These are phyloP conservation scores for Taphrina flavorubra DNA, from an alignment of 1,139 yeast species.

Conservation along the genomic window DNA sequence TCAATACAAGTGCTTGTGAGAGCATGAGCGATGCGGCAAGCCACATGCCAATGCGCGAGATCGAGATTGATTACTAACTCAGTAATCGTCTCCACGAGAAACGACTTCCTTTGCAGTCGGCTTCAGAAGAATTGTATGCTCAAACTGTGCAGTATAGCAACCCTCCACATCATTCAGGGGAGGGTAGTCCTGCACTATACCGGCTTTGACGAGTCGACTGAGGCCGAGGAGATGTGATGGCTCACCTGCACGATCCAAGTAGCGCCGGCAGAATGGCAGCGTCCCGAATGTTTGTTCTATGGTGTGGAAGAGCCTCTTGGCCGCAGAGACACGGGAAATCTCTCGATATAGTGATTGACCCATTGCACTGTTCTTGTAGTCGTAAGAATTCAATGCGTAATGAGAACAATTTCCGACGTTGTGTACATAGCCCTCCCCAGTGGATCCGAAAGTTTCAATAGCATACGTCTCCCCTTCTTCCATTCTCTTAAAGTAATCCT, in stretches of 20 bases:
- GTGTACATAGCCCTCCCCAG: conserved; percentile 90
- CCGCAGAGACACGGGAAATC: conserved; percentile 66
- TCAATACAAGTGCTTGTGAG: no score
- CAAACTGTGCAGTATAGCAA: conserved; percentile 92
- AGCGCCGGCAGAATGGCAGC: conserved; percentile 94
- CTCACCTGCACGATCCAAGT: conserved; percentile 87
- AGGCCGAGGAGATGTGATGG: conserved; percentile 86
- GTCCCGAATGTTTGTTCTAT: conserved; percentile 88
- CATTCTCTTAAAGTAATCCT: conserved; percentile 91
- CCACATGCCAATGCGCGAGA: no score
- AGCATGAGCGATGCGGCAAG: no score
- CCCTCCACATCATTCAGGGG: conserved; percentile 88
- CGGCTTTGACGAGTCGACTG: conserved; percentile 82
- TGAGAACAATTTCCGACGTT: conserved; percentile 93
- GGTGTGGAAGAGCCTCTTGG: conserved; percentile 67
- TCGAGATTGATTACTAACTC: no score
- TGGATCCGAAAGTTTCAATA: conserved; percentile 95
- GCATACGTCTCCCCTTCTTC: conserved; percentile 99
- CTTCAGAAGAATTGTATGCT: conserved; percentile 88
- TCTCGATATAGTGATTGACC: conserved; percentile 59
- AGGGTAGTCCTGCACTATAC: conserved; percentile 91
- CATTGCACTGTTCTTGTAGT: conserved; percentile 26
- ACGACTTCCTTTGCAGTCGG: conserved; percentile 94
- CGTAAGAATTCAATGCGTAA: conserved; percentile 61
- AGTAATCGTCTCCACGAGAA: conserved; percentile 93